A percentile compares a stretch with the other conserved stretches of the same genome.
These are phyloP conservation scores for Sclerotinia trifoliorum DNA, from an alignment of 2,329 filamentous ascomycete species.

Conservation along the genomic window DNA sequence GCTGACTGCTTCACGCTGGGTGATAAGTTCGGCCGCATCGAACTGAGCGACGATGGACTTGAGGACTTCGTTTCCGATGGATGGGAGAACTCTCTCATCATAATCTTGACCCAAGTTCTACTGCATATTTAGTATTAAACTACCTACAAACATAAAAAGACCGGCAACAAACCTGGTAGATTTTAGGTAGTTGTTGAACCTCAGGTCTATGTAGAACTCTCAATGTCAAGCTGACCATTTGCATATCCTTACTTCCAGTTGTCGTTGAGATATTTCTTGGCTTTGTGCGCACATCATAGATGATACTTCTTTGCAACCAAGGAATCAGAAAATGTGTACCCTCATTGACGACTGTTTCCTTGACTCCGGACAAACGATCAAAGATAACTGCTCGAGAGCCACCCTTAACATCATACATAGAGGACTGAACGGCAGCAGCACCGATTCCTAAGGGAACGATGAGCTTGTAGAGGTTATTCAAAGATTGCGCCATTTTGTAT, in stretches of 20 bases:
- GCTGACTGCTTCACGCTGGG: constrained; percentile 94
- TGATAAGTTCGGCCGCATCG: constrained; percentile 97
- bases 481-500: constrained; percentile 48
- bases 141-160: not conserved
- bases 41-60: constrained; percentile 99
- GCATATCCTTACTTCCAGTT: constrained; percentile 96
- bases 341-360: constrained; percentile 89
- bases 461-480: constrained; percentile 62
- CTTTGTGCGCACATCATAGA: constrained; percentile 97
- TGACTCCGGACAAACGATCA: constrained; percentile 87
- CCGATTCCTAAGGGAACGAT: constrained; percentile 73
- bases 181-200: constrained; percentile 88
- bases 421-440: constrained; percentile 67
- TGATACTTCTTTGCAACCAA: constrained; percentile 91
- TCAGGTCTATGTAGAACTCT: constrained; percentile 93
- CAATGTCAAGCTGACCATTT: constrained; percentile 99
- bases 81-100: constrained; percentile 96
- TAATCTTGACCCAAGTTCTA: constrained; percentile 97
- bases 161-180: constrained; percentile 77
- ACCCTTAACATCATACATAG: constrained; percentile 96
- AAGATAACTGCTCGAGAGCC: constrained; percentile 96
- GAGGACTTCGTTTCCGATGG: constrained; percentile 98
- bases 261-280: constrained; percentile 97
- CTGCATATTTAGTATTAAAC: constrained; percentile 6
- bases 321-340: constrained; percentile 95